Percentiles rank a stretch among this genome's conserved stretches.
Evolutionary conservation across 2,329 filamentous ascomycete genomes (phyloP).

Genomic region (Colletotrichum tropicale): DNA sequence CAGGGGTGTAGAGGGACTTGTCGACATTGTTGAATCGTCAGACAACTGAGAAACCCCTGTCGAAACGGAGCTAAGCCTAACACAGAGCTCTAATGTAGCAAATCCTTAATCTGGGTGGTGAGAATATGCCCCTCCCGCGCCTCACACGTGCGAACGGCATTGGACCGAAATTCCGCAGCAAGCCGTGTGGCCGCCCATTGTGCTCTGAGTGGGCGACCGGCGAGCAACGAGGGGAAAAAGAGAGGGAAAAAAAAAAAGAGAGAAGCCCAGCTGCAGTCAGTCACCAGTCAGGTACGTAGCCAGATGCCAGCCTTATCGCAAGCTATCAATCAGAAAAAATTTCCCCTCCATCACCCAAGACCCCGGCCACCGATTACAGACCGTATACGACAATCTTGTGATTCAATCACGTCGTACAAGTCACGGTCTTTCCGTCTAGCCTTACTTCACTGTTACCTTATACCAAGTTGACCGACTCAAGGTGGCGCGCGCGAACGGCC

Average conservation of each 20-base stretch:
- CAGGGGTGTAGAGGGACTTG: background rate
- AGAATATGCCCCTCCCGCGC: slow-evolving; percentile 11
- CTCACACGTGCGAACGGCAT: slow-evolving; percentile 18
- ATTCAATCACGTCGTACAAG: background rate
- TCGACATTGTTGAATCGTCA: slow-evolving; percentile 6
- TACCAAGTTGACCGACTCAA: background rate
- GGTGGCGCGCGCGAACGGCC: slow-evolving; percentile 2
- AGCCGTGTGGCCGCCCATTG: slow-evolving; percentile 4
- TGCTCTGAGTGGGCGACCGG: background rate
- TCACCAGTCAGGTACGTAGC: background rate
- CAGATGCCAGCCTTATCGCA: background rate
- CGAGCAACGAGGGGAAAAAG: background rate
- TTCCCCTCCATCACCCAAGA: background rate
- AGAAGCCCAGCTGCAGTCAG: background rate
- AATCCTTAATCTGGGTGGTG: background rate
- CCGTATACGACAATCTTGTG: background rate
- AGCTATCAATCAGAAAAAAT: background rate
- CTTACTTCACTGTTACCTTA: background rate
- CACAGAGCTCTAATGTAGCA: background rate
- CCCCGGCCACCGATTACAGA: background rate
- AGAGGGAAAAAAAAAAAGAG: background rate
- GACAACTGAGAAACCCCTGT: slow-evolving; percentile 13
- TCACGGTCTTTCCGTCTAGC: background rate
- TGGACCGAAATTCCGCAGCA: slow-evolving; percentile 15
- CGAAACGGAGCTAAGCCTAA: slow-evolving; percentile 11